Conservation (phyloP, 768 basidiomycete genomes). For the Pleurotus cornucopiae region DNA sequence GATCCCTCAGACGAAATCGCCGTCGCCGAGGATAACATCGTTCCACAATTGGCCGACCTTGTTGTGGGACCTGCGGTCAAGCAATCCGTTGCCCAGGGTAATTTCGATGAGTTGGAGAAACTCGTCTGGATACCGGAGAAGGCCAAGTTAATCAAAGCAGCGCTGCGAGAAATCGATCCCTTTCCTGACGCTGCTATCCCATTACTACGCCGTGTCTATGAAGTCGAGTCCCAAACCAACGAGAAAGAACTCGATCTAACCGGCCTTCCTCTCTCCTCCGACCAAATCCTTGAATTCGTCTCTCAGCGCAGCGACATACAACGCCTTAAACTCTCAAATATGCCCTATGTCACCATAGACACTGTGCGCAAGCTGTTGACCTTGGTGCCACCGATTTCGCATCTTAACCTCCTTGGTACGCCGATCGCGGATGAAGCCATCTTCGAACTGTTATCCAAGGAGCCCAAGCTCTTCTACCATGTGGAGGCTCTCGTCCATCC, state of each 20-base stretch:
- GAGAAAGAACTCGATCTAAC: conserved; percentile 19
- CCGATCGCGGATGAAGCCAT: conserved; percentile 15
- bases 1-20: neutral
- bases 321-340: conserved; percentile 23
- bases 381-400: conserved; percentile 16
- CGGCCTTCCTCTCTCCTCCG: conserved; percentile 15
- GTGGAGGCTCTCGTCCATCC: conserved; percentile 27
- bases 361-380: conserved; percentile 18
- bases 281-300: conserved; percentile 19
- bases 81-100: conserved; percentile 17
- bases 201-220: conserved; percentile 18
- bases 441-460: conserved; percentile 18
- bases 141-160: conserved; percentile 13
- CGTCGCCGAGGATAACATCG: neutral
- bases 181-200: conserved; percentile 22
- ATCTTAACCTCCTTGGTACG: conserved; percentile 22
- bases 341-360: conserved; percentile 18
- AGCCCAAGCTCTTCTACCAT: conserved; percentile 22
- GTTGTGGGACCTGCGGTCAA: conserved; percentile 21
- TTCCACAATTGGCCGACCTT: conserved; percentile 24
- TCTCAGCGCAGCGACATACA: conserved; percentile 8
- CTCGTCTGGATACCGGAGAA: conserved; percentile 27
- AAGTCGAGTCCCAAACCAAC: conserved; percentile 7
- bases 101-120: conserved; percentile 20
- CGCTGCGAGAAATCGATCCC: conserved; percentile 16